These are phyloP conservation scores for Stylosanthes scabra DNA, from an alignment of 331 rosid species.

Conservation along the genomic window DNA sequence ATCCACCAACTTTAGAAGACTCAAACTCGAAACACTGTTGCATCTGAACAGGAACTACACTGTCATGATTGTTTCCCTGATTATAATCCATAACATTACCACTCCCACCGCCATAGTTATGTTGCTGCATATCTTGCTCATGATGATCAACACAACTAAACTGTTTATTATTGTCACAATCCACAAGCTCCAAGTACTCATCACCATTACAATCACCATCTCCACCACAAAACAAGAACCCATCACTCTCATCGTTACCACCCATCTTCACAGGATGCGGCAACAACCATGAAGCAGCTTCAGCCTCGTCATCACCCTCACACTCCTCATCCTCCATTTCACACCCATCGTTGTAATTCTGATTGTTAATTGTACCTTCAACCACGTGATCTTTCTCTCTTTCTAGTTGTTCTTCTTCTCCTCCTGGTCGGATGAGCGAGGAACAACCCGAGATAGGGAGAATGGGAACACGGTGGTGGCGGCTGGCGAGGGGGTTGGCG, in stretches of 20 bases:
- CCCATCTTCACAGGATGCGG: conserved; percentile 50
- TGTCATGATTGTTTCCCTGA: conserved; percentile 46
- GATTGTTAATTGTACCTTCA: too few species aligned
- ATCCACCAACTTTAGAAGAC: conserved; percentile 47
- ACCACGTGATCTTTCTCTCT: too few species aligned
- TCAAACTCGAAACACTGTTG: conserved; percentile 56
- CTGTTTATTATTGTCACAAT: conserved; percentile 43
- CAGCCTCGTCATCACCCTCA: conserved; percentile 50
- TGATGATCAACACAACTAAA: conserved; percentile 19
- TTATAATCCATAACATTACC: conserved; percentile 4
- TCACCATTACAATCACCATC: conserved; percentile 31
- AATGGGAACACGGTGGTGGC: conserved; percentile 75
- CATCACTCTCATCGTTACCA: conserved; percentile 23
- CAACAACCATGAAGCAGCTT: conserved; percentile 76
- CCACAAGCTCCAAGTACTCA: conserved; percentile 63
- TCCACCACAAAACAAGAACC: conserved; percentile 48
- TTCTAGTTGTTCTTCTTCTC: conserved; percentile 5
- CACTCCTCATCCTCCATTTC: conserved; percentile 38
- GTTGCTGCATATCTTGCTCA: background rate
- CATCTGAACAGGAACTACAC: conserved; percentile 63
- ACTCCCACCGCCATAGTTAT: conserved; percentile 6
- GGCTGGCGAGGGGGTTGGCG: conserved; percentile 71
- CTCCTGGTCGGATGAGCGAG: background rate
- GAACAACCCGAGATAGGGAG: conserved; percentile 48
- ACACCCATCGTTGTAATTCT: background rate